Evolutionary conservation across 768 basidiomycete genomes (phyloP), one percentile per base, ranked within the genome.

Genomic region (Mycena haematopus): DNA sequence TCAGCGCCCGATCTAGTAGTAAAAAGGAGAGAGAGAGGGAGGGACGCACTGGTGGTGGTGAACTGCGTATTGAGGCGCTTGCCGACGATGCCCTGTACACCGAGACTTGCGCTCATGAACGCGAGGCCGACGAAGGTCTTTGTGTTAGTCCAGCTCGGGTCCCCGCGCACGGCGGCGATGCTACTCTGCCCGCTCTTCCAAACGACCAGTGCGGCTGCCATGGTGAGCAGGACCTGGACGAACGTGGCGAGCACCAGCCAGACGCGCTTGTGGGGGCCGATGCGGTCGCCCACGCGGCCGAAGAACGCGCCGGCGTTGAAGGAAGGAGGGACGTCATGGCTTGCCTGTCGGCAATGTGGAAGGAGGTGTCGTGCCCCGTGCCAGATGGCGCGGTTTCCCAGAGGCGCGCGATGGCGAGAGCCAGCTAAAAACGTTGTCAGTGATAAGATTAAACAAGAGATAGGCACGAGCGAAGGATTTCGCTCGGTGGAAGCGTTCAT

Each of bases 51-150:
- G 21, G 89, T 90, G 0, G 89, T 90, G 17, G 88, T 86, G 71
- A 90, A 94, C 72, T 92, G 89, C 10, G 89, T 89, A 69, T 89
- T 89, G 65, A 92, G 72, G 36, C 91, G 78, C 77, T 95, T 95
- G 54, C 88, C 92, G 76, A 91, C 80, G 72, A 95, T 91, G 21
- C 93, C 93, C 74, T 96, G 94, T 35, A 95, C 76, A 8, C 95
- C 95, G 69, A 97, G 76, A 73, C 84, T 85, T 31, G 89, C 89
- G 65, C 92, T 93, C 74, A 94, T 87, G 73, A 93, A 92, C 1
- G 84, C 93, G 17, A 97, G 67, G 11, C 86, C 82, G 14, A 89
- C 87, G 70, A 89, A 93, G 1, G 90, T 84, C 35, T 86, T 68
- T 1, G 82, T 72, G 47, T 87, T 86, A 3, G 78, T 82, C 95